These are phyloP conservation scores for Inga laurina DNA, from an alignment of 306 rosid genomes.

Conservation along the genomic window DNA sequence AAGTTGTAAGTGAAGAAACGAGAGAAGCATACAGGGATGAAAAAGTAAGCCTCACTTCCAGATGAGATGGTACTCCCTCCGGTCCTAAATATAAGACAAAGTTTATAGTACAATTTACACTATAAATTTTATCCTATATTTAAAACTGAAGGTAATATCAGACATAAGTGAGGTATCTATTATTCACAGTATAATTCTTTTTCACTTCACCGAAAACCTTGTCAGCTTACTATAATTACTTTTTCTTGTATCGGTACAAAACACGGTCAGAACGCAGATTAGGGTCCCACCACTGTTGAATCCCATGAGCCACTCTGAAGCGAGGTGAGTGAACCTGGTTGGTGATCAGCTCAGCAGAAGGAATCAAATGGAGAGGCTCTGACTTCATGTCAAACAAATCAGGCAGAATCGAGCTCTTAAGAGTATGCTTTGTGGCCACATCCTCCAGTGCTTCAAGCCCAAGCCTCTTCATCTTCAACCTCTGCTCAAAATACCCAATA, in stretches of 20 bases:
- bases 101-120: no score
- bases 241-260: not conserved
- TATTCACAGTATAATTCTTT: not conserved
- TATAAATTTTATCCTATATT: no score
- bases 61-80: no score
- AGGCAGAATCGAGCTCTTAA: not conserved
- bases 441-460: constrained; percentile 27
- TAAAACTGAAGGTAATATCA: no score
- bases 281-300: constrained; percentile 41
- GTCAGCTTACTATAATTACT: not conserved
- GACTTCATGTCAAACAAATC: not conserved
- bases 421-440: constrained; percentile 23
- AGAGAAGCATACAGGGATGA: no score
- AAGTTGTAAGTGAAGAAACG: no score
- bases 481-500: constrained; percentile 35
- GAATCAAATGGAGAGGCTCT: constrained; percentile 24
- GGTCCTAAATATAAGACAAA: no score
- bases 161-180: not conserved
- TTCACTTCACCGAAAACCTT: not conserved
- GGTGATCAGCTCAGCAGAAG: constrained; percentile 36
- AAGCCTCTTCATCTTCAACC: constrained; percentile 29
- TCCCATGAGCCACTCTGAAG: constrained; percentile 24
- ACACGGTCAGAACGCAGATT: not conserved
- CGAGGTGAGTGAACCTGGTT: constrained; percentile 3
- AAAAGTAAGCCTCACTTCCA: no score